A percentile compares a stretch with the other conserved stretches of the same genome.
phyloP scores from a whole-genome alignment of 2,329 filamentous ascomycete genomes.

The Penicillium hordei region DNA sequence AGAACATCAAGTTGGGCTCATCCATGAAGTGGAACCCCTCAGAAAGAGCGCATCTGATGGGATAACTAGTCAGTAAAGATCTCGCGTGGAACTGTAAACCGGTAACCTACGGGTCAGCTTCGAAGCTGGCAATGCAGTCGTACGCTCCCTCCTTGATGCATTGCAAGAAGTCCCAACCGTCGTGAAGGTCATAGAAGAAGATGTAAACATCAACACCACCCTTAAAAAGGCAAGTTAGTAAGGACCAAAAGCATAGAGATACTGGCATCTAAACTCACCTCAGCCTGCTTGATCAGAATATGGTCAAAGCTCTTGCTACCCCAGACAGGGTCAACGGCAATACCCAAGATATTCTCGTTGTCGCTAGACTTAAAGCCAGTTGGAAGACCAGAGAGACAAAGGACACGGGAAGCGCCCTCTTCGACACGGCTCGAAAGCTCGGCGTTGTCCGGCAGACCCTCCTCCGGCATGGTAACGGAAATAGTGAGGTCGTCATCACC shows the following conservation, averaged over 20 bases:
- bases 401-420: conserved; percentile 5
- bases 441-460: conserved; percentile 38
- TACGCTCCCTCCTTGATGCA: conserved; percentile 5
- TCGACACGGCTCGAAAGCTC: background rate
- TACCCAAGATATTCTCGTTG: background rate
- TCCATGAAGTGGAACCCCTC: conserved; percentile 6
- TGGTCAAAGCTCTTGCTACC: background rate
- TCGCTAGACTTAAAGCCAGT: background rate
- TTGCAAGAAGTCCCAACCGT: conserved; percentile 9
- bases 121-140: conserved; percentile 5
- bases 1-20: conserved; percentile 7
- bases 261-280: conserved; percentile 1
- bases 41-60: background rate
- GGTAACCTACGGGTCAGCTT: conserved; percentile 16
- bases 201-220: background rate
- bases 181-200: conserved; percentile 13
- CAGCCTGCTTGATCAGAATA: conserved; percentile 1
- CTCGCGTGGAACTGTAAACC: background rate
- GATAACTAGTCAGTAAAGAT: background rate
- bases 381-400: background rate
- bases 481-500: conserved; percentile 37
- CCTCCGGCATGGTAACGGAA: conserved; percentile 30
- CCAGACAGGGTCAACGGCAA: background rate
- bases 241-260: background rate
- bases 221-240: conserved; percentile 3